Evolutionary conservation across 2,329 filamentous ascomycete species (phyloP), one percentile per base, ranked within the genome.

Genomic region (Fusarium praegraminearum): DNA sequence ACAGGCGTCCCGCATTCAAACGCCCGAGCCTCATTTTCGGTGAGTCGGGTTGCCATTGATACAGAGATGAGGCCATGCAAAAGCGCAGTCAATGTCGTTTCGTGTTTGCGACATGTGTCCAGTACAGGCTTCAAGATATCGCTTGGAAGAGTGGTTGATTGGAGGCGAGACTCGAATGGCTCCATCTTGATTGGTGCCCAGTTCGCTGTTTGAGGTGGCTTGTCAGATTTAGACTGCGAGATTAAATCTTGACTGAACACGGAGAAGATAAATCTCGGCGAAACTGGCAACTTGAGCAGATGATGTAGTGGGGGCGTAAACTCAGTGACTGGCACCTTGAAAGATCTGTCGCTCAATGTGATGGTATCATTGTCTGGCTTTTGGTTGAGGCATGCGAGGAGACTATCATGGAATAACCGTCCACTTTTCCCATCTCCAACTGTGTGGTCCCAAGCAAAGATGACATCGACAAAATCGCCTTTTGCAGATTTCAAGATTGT

Each of bases 381-480:
- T 7, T 28, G 10, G 28, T 65, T 69, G 9, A 69, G 52, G 18
- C 43, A 36, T 3, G n/a, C 24, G 3, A 65, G 53, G 0, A 69
- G 18, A 18, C 41, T 69, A 1, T 62, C 40, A 1, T 65, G 60
- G 3, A 69, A 69, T 0, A 69, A 15, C 7, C 57, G 62, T 0
- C 66, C 66, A 15, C 66, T 65, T 3, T 69, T 69, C 1, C 66
- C 66, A 28, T 69, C 66, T 5, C 43, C 66, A 0, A 57, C 22
- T 1, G 66, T 65, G 16, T 69, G 66, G 3, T 69, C 60, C 66
- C 66, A 69, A 1, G 65, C 65, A 44, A 69, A 69, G 4, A 69
- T 10, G 2, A 69, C 2, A 12, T 69, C 66, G 1, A 69, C 30
- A 10, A 57, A 69, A 5, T 43, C 41, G 9, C 28, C 7, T 3